Conservation (phyloP, 495 filamentous ascomycete species). For the Trichoderma reesei region DNA sequence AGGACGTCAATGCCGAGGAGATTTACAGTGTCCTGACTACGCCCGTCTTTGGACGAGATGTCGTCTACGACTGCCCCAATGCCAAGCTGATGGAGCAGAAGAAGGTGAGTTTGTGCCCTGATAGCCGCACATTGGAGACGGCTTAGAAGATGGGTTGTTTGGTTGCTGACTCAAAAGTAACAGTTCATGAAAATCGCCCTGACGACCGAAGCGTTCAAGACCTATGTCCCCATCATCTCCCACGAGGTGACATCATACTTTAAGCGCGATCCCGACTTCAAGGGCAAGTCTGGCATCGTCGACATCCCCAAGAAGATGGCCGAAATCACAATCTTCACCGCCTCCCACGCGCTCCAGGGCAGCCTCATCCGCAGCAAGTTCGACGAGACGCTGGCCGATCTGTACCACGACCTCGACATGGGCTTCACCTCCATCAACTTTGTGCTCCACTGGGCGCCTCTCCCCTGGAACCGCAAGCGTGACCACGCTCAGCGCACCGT, state of each 20-base stretch:
- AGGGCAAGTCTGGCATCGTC: slow-evolving; percentile 52
- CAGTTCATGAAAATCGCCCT: slow-evolving; percentile 83
- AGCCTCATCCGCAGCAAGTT: slow-evolving; percentile 69
- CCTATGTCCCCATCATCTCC: slow-evolving; percentile 69
- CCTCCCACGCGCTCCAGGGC: slow-evolving; percentile 69
- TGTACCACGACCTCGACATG: slow-evolving; percentile 77
- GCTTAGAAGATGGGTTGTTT: not conserved
- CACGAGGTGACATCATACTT: slow-evolving; percentile 64
- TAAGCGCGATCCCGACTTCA: slow-evolving; percentile 55
- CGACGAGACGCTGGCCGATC: slow-evolving; percentile 59
- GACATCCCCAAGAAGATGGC: slow-evolving; percentile 63
- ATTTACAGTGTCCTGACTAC: slow-evolving; percentile 74
- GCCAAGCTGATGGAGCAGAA: slow-evolving; percentile 60
- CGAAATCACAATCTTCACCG: slow-evolving; percentile 80
- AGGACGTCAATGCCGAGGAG: slow-evolving; percentile 73
- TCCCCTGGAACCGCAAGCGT: slow-evolving; percentile 71
- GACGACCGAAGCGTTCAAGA: slow-evolving; percentile 62
- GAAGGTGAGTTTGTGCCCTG: slow-evolving; percentile 20
- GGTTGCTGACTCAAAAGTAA: not conserved
- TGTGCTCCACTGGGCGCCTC: slow-evolving; percentile 75
- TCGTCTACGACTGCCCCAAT: slow-evolving; percentile 84
- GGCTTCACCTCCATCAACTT: slow-evolving; percentile 81
- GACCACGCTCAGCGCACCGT: slow-evolving; percentile 67
- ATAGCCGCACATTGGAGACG: slow-evolving; percentile 1
- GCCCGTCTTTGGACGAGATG: slow-evolving; percentile 76